Conservation (phyloP, 75 land plant species). For the Sequoiadendron giganteum region DNA sequence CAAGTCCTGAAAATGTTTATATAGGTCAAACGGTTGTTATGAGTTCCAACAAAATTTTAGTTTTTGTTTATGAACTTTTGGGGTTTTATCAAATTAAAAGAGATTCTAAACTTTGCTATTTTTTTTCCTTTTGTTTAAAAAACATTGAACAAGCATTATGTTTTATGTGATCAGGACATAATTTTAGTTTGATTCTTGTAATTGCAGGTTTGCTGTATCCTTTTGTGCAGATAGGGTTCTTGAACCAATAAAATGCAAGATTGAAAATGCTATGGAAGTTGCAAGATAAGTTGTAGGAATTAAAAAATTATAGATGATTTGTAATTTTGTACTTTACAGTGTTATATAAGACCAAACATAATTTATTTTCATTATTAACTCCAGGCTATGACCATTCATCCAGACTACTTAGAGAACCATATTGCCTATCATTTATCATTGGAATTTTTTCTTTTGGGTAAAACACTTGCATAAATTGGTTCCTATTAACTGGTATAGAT, state of each 20-base stretch:
- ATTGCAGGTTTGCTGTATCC: conserved; percentile 1
- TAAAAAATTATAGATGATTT: not conserved
- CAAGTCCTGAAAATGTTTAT: not conserved
- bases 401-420: not conserved
- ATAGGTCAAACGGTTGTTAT: not conserved
- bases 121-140: not conserved
- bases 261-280: not conserved
- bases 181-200: not conserved
- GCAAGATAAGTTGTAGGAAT: not conserved
- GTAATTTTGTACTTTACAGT: not conserved
- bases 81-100: not conserved
- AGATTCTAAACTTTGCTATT: not conserved
- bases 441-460: not conserved
- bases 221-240: not conserved
- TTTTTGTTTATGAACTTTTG: not conserved
- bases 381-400: not conserved
- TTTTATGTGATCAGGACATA: not conserved
- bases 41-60: not conserved
- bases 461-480: not conserved
- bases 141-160: not conserved
- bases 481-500: too few species aligned
- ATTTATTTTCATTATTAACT: not conserved
- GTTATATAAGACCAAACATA: not conserved
- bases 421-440: not conserved
- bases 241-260: not conserved